phyloP scores from a whole-genome alignment of 169 alveolate genomes.

The Cryptosporidium ryanae region DNA sequence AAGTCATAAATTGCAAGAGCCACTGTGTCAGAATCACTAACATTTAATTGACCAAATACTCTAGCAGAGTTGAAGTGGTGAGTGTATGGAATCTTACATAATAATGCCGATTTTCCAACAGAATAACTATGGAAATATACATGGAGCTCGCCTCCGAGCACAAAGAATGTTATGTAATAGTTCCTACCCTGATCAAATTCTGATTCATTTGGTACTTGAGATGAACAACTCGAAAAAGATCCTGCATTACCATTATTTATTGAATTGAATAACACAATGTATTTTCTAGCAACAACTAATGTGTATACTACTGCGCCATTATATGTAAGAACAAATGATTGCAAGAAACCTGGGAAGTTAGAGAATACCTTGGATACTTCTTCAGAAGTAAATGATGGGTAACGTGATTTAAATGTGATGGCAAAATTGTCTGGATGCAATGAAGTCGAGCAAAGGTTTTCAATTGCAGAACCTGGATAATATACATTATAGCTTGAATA shows the following conservation, averaged over 20 bases:
- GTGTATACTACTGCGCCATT: conserved; percentile 47
- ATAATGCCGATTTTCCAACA: conserved; percentile 5
- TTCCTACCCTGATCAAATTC: conserved; percentile 41
- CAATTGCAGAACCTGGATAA: conserved; percentile 30
- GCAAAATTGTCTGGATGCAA: conserved; percentile 41
- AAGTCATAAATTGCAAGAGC: background rate
- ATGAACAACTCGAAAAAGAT: conserved; percentile 36
- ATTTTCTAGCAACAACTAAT: conserved; percentile 49
- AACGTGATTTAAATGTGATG: conserved; percentile 1
- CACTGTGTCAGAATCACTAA: background rate
- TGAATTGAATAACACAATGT: conserved; percentile 36
- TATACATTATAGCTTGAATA: background rate
- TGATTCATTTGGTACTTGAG: conserved; percentile 38
- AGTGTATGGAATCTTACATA: conserved; percentile 50
- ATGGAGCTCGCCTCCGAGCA: conserved; percentile 1
- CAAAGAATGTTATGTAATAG: conserved; percentile 17
- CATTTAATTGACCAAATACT: conserved; percentile 25
- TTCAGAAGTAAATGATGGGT: conserved; percentile 3
- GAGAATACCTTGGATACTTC: conserved; percentile 40
- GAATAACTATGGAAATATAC: conserved; percentile 42
- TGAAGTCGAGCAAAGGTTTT: conserved; percentile 33
- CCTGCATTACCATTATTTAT: conserved; percentile 55
- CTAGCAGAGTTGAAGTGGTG: conserved; percentile 33
- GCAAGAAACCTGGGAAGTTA: conserved; percentile 57
- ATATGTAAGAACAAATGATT: conserved; percentile 37